Evolutionary conservation across 2,329 filamentous ascomycete species (phyloP).

Genomic region (Dothidotthia symphoricarpi): DNA sequence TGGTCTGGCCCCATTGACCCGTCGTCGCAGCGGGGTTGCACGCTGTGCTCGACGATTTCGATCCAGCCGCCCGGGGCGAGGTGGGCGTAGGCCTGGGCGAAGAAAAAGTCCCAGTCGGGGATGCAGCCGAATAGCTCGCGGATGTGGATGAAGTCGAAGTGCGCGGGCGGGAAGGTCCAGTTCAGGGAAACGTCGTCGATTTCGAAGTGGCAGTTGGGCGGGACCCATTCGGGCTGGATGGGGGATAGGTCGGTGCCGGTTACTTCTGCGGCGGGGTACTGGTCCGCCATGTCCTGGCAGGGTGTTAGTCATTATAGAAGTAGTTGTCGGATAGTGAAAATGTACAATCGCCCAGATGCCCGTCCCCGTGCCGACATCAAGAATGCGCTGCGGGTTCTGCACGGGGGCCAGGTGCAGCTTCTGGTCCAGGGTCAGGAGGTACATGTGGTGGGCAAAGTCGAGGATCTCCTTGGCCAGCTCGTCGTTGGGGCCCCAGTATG

Average conservation of each 20-base stretch:
- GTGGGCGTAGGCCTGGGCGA: conserved; percentile 35
- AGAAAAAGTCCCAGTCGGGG: conserved; percentile 48
- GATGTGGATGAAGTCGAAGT: conserved; percentile 49
- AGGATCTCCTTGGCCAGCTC: conserved; percentile 45
- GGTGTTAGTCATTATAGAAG: neutral
- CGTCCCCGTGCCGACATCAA: conserved; percentile 40
- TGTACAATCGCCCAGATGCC: conserved; percentile 40
- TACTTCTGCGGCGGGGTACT: conserved; percentile 30
- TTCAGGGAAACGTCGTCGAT: conserved; percentile 48
- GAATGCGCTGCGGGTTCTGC: conserved; percentile 27
- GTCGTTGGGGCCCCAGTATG: conserved; percentile 46
- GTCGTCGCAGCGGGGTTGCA: conserved; percentile 44
- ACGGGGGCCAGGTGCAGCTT: conserved; percentile 38
- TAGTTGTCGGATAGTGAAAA: neutral
- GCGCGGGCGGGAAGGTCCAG: conserved; percentile 42
- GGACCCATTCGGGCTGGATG: conserved; percentile 51
- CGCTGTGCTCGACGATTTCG: conserved; percentile 46
- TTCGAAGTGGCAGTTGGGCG: conserved; percentile 49
- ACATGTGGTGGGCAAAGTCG: conserved; percentile 46
- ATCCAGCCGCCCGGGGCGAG: conserved; percentile 46
- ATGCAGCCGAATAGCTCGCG: conserved; percentile 49
- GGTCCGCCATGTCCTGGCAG: conserved; percentile 27
- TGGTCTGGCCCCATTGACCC: conserved; percentile 40
- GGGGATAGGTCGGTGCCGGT: conserved; percentile 51
- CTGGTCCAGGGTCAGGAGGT: conserved; percentile 36